These are phyloP conservation scores for Lactarius sp. DNA, from an alignment of 768 basidiomycete species.

Conservation along the genomic window DNA sequence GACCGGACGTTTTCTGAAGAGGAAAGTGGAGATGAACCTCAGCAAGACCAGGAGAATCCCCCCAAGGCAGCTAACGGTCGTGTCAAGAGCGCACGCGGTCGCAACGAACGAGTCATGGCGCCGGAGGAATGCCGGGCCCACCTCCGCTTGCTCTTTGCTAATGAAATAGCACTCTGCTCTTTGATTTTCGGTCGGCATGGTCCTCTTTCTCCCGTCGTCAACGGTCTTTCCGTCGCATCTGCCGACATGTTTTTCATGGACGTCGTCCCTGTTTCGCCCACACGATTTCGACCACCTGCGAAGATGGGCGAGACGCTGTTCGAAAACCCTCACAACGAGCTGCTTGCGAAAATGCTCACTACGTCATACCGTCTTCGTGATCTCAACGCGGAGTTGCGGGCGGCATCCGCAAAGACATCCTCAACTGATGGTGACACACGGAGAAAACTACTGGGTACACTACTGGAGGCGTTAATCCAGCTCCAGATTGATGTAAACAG, in stretches of 20 bases:
- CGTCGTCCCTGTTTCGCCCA: constrained; percentile 86
- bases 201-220: constrained; percentile 59
- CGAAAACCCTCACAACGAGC: constrained; percentile 94
- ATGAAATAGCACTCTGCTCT: constrained; percentile 76
- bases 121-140: constrained; percentile 94
- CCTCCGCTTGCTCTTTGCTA: constrained; percentile 79
- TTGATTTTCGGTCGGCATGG: constrained; percentile 93
- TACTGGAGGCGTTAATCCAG: constrained; percentile 81
- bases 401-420: constrained; percentile 54
- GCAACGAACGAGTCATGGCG: constrained; percentile 86
- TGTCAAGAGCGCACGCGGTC: constrained; percentile 68
- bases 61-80: constrained; percentile 64
- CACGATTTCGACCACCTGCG: constrained; percentile 91
- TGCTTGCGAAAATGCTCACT: constrained; percentile 72
- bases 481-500: constrained; percentile 94
- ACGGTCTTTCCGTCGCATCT: constrained; percentile 61
- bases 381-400: constrained; percentile 59
- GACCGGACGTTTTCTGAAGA: constrained; percentile 48
- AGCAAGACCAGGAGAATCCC: constrained; percentile 33
- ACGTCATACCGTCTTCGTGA: constrained; percentile 80
- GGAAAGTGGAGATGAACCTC: constrained; percentile 32
- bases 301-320: constrained; percentile 90
- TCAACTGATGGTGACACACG: constrained; percentile 46
- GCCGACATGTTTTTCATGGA: constrained; percentile 99
- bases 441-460: constrained; percentile 53